Evolutionary conservation across 2,329 filamentous ascomycete species (phyloP), one percentile per base, ranked within the genome.

Genomic region (Penicillium sp.): DNA sequence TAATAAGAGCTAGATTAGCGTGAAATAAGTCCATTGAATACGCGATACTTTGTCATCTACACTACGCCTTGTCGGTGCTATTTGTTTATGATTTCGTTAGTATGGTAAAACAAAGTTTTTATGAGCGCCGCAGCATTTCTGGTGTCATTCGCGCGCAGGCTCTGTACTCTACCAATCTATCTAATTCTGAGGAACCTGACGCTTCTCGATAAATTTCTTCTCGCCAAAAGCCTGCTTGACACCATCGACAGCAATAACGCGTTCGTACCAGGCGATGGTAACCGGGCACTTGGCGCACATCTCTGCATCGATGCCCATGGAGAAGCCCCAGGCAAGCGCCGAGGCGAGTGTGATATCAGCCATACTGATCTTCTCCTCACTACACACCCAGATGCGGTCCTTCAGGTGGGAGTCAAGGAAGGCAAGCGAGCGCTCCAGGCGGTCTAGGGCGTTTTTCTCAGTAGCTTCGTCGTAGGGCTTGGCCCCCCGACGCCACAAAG

Each of bases 211-310:
- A 19, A 53, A 67, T 8, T 55, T 58, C 55, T 61, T 58, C 53
- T 66, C 62, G 1, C 65, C 65, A 56, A 68, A 65, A 1, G 64
- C 66, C 55, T 64, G 36, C 59, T 64, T 66, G 8, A 69, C 59
- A 8, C 60, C 65, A 5, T 67, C 60, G 36, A 42, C 26, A 24
- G 54, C 52, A n/a, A 63, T 29, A 13, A 45, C 42, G n/a, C 62
- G 54, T 49, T 67, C 56, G 53, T 66, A 71, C 66, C 67, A 70
- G 2, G 43, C 37, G 3, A 68, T 42, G 10, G 59, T 51, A 9
- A 45, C 16, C 11, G 67, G 63, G 44, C 57, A 69, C 56, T 64
- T 67, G 6, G 43, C 13, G 11, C 67, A 54, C 61, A 68, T 63
- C 46, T 68, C 67, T 1, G 40, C 49, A 36, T 70, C 68, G 13